Percentiles rank a stretch among this genome's conserved stretches.
Evolutionary conservation across 139 green algal genomes (phyloP).

Genomic region (Closterium sp.): DNA sequence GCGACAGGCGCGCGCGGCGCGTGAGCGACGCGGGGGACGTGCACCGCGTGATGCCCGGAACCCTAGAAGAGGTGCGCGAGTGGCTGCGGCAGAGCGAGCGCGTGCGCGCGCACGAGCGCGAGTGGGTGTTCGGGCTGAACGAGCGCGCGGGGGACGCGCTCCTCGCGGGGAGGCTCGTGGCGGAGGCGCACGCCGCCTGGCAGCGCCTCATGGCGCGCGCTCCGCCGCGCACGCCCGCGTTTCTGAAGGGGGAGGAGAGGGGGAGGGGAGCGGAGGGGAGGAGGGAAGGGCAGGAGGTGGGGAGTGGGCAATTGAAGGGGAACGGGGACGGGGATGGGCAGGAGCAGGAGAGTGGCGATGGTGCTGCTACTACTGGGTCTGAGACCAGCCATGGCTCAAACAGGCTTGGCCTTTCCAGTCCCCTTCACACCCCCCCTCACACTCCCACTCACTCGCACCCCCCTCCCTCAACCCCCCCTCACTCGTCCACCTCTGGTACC

Average conservation of each 20-base stretch:
- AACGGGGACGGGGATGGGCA: not conserved
- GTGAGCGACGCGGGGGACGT: constrained; percentile 24
- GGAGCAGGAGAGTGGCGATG: not conserved
- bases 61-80: constrained; percentile 22
- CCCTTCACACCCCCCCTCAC: not conserved
- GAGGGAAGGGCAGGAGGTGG: not conserved
- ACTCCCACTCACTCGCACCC: too few species aligned
- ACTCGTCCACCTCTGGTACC: not conserved
- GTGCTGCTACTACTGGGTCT: not conserved
- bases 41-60: constrained; percentile 5
- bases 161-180: not conserved
- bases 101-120: not conserved
- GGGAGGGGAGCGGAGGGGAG: not conserved
- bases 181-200: constrained; percentile 10
- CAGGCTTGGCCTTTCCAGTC: not conserved
- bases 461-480: not conserved
- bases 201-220: not conserved
- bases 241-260: not conserved
- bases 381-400: not conserved
- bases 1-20: not conserved
- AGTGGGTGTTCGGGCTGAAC: constrained; percentile 17
- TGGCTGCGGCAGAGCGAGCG: constrained; percentile 17
- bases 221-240: not conserved
- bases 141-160: not conserved
- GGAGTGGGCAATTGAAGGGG: not conserved